These are phyloP conservation scores for Trypanosomatidae sp. DNA, from an alignment of 208 protist genomes.

Conservation along the genomic window DNA sequence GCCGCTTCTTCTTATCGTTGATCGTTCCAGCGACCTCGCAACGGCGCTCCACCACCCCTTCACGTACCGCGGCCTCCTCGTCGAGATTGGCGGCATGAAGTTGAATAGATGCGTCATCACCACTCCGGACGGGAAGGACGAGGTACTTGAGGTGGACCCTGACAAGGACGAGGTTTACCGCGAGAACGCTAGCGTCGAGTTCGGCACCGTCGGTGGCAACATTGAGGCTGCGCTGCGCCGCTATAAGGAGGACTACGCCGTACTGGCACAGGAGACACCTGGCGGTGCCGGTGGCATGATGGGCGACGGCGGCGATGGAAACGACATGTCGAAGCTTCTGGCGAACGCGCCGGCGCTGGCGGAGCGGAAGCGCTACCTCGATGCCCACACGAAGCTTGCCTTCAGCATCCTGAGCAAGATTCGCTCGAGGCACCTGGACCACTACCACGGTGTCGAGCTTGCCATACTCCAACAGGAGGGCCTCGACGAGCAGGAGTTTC, in stretches of 20 bases:
- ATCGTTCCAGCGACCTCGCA: slow-evolving; percentile 80
- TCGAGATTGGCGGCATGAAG: slow-evolving; percentile 76
- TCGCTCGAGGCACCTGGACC: slow-evolving; percentile 63
- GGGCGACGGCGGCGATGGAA: slow-evolving; percentile 42
- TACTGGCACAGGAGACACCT: slow-evolving; percentile 43
- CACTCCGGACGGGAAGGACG: slow-evolving; percentile 51
- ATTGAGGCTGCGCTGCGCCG: slow-evolving; percentile 63
- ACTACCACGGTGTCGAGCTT: slow-evolving; percentile 85
- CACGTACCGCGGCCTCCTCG: slow-evolving; percentile 84
- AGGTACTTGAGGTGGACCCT: slow-evolving; percentile 80
- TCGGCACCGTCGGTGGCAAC: slow-evolving; percentile 69
- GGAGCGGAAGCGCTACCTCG: slow-evolving; percentile 83
- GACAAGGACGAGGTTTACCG: slow-evolving; percentile 83
- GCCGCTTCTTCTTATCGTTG: slow-evolving; percentile 82
- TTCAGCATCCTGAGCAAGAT: slow-evolving; percentile 75
- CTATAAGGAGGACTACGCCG: slow-evolving; percentile 77
- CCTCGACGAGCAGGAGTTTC: slow-evolving; percentile 75
- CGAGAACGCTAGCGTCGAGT: slow-evolving; percentile 65
- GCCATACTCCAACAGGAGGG: slow-evolving; percentile 63
- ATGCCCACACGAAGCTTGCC: slow-evolving; percentile 84
- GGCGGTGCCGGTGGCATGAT: slow-evolving; percentile 33
- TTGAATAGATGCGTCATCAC: slow-evolving; percentile 78
- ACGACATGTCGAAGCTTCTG: slow-evolving; percentile 76
- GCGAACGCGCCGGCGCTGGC: slow-evolving; percentile 72
- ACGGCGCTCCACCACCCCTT: slow-evolving; percentile 88